Evolutionary conservation across 768 basidiomycete species (phyloP).

Genomic region (Trametes elegans): DNA sequence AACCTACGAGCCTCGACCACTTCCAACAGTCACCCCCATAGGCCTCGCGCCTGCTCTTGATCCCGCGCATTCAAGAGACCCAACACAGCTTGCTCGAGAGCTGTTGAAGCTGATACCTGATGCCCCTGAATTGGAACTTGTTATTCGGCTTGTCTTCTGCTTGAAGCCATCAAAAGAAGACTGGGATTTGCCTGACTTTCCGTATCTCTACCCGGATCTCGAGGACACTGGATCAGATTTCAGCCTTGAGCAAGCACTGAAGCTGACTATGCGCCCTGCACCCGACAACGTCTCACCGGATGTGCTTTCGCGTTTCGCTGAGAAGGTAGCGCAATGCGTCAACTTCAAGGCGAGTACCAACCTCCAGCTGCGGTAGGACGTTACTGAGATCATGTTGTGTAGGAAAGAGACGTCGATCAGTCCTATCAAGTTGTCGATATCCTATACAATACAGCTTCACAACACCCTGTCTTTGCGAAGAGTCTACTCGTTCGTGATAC

Average conservation of each 20-base stretch:
- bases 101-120: slow-evolving; percentile 61
- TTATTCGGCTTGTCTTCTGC: slow-evolving; percentile 75
- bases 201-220: slow-evolving; percentile 65
- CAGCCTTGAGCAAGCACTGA: slow-evolving; percentile 57
- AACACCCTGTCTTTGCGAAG: slow-evolving; percentile 47
- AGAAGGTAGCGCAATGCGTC: slow-evolving; percentile 52
- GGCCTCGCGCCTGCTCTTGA: slow-evolving; percentile 55
- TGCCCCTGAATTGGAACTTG: slow-evolving; percentile 59
- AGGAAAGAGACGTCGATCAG: slow-evolving; percentile 49
- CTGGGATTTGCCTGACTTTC: slow-evolving; percentile 75
- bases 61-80: slow-evolving; percentile 57
- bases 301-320: slow-evolving; percentile 51
- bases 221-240: slow-evolving; percentile 48
- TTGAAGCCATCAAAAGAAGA: slow-evolving; percentile 77
- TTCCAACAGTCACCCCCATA: slow-evolving; percentile 35
- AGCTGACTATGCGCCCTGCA: slow-evolving; percentile 55
- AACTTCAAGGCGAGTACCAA: slow-evolving; percentile 50
- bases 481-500: slow-evolving; percentile 46
- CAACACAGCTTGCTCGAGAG: slow-evolving; percentile 58
- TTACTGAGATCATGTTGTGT: background rate
- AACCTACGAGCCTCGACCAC: slow-evolving; percentile 41
- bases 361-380: background rate
- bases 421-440: slow-evolving; percentile 61
- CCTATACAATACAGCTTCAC: slow-evolving; percentile 62
- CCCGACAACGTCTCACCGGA: slow-evolving; percentile 54